phyloP scores from a whole-genome alignment of 179 eudicot species.

The Sideroxylon spinosum region DNA sequence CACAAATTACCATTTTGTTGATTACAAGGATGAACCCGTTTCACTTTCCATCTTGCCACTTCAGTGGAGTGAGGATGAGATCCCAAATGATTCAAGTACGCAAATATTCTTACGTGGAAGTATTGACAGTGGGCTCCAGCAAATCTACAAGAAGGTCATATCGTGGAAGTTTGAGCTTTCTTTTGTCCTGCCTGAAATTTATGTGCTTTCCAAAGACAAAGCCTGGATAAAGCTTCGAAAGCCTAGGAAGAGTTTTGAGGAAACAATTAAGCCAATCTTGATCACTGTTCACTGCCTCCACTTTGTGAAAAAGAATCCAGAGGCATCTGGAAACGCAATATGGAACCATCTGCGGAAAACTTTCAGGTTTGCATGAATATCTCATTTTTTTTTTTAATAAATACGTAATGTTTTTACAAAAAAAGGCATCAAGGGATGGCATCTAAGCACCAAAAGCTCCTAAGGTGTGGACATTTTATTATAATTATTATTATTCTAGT shows the following conservation, averaged over 20 bases:
- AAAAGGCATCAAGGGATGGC: too few relatives aligned
- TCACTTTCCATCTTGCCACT: slow-evolving; percentile 64
- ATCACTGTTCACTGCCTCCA: slow-evolving; percentile 60
- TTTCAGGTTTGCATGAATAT: slow-evolving; percentile 38
- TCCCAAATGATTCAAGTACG: slow-evolving; percentile 11
- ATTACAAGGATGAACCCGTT: slow-evolving; percentile 31
- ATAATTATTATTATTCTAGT: not conserved
- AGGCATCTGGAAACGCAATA: slow-evolving; percentile 33
- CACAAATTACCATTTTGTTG: slow-evolving; percentile 43
- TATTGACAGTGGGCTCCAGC: slow-evolving; percentile 40
- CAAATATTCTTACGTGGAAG: slow-evolving; percentile 41
- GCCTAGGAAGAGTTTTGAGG: slow-evolving; percentile 50
- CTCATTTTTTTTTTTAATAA: too few relatives aligned
- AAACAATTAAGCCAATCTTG: slow-evolving; percentile 33
- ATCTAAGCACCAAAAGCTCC: too few relatives aligned
- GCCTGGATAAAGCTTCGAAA: slow-evolving; percentile 56
- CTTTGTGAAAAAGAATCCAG: slow-evolving; percentile 49
- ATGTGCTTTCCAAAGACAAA: slow-evolving; percentile 45
- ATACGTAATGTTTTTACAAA: too few relatives aligned
- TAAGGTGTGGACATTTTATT: not conserved
- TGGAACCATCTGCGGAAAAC: slow-evolving; percentile 45
- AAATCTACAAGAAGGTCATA: slow-evolving; percentile 48
- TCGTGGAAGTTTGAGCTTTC: slow-evolving; percentile 71
- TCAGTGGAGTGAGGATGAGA: slow-evolving; percentile 29
- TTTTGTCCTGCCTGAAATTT: slow-evolving; percentile 49